Percentiles rank a stretch among this genome's conserved stretches.
Conservation (phyloP, 2,329 filamentous ascomycete species). For the Hypoxylon sp. region DNA sequence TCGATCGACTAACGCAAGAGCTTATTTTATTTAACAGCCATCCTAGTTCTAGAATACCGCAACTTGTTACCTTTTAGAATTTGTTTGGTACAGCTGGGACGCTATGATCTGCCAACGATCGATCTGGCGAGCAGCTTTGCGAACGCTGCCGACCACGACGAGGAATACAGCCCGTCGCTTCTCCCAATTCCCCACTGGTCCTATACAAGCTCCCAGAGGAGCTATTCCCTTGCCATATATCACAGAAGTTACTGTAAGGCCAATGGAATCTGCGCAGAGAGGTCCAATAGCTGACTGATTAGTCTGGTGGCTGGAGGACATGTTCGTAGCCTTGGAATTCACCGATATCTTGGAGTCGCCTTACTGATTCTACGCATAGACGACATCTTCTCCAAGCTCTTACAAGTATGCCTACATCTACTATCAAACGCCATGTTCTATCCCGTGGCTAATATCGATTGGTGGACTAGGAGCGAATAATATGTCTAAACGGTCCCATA, state of each 20-base stretch:
- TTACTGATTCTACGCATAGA: constrained; percentile 62
- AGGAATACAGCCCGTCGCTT: constrained; percentile 57
- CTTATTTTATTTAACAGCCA: constrained; percentile 27
- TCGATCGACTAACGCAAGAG: constrained; percentile 14
- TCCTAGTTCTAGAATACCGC: neutral
- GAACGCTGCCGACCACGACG: constrained; percentile 51
- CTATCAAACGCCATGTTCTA: constrained; percentile 42
- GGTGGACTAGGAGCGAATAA: constrained; percentile 80
- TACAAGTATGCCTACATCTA: constrained; percentile 68
- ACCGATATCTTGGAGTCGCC: constrained; percentile 1
- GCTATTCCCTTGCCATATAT: constrained; percentile 71
- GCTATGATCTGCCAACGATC: constrained; percentile 56
- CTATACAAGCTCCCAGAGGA: constrained; percentile 50
- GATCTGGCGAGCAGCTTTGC: constrained; percentile 54
- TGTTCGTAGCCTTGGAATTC: constrained; percentile 65
- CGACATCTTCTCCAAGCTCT: constrained; percentile 84
- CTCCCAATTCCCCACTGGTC: constrained; percentile 57
- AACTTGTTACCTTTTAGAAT: neutral
- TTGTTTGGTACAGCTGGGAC: neutral
- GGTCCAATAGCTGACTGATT: constrained; percentile 50
- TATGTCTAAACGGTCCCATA: constrained; percentile 92
- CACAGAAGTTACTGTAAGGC: constrained; percentile 64
- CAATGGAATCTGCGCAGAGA: constrained; percentile 11
- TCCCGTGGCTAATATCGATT: constrained; percentile 11
- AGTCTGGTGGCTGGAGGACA: constrained; percentile 83